Conservation (phyloP, 73 alveolate genomes). For the Paramecium primaurelia region DNA sequence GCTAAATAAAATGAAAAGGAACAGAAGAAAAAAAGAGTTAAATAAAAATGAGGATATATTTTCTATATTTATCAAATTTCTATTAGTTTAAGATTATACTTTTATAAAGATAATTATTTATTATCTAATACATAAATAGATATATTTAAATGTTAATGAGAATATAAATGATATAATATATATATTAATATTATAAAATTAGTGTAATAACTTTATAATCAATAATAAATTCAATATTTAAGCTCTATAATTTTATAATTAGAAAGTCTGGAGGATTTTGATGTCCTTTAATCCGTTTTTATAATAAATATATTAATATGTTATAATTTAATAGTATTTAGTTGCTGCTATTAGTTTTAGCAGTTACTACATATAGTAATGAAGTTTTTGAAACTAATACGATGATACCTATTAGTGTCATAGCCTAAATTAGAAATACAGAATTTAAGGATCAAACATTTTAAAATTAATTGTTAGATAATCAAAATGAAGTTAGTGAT, state of each 20-base stretch:
- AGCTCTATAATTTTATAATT: background rate
- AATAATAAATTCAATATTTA: background rate
- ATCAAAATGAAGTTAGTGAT: background rate
- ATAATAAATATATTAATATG: background rate
- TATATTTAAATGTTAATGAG: no score
- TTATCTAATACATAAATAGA: no score
- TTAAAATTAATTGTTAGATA: background rate
- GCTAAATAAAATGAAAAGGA: background rate
- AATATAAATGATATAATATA: background rate
- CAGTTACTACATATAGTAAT: background rate
- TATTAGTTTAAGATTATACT: background rate
- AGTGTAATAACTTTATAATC: background rate
- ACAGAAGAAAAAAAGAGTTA: background rate
- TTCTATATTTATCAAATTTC: background rate
- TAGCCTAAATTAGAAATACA: background rate
- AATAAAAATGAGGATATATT: background rate
- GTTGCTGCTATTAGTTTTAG: background rate
- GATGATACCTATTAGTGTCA: background rate
- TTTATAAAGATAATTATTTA: no score
- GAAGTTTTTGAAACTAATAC: background rate
- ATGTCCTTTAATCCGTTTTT: background rate
- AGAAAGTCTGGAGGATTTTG: background rate
- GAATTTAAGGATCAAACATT: background rate
- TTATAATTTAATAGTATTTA: background rate
- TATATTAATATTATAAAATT: background rate